These are phyloP conservation scores for Pseudognaphalium luteoalbum DNA, from an alignment of 129 eudicot genomes.

Conservation along the genomic window DNA sequence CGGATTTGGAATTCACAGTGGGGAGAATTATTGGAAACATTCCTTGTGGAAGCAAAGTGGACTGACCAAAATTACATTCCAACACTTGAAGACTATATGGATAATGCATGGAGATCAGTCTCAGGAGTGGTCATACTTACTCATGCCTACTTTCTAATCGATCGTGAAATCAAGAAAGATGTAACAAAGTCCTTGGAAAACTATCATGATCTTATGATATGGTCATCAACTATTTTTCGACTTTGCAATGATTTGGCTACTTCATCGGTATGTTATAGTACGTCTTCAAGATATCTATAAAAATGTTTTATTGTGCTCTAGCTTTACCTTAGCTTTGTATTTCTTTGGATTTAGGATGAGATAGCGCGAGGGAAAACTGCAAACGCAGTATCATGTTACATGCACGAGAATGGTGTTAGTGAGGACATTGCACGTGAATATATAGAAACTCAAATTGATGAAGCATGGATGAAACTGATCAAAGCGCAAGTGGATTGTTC, in stretches of 20 bases:
- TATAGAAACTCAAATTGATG: neutral
- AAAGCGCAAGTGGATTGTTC: neutral
- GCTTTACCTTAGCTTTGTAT: neutral
- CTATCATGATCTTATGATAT: constrained; percentile 30
- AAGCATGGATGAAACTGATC: neutral
- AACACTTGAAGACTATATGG: constrained; percentile 16
- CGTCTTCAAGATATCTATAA: neutral
- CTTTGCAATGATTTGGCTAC: constrained; percentile 38
- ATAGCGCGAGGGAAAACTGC: neutral
- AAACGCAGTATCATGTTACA: constrained; percentile 8
- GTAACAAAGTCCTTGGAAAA: constrained; percentile 1
- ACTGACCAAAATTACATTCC: constrained; percentile 5
- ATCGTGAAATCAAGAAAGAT: constrained; percentile 10
- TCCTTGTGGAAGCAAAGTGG: constrained; percentile 42
- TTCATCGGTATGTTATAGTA: constrained; percentile 18
- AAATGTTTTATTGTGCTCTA: neutral
- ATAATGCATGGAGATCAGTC: constrained; percentile 20
- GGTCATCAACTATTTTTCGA: constrained; percentile 45
- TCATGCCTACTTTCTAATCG: constrained; percentile 17
- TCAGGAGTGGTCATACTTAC: constrained; percentile 27
- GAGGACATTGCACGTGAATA: neutral
- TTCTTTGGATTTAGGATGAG: neutral
- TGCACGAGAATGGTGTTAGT: neutral
- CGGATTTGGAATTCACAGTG: neutral
- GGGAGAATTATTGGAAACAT: constrained; percentile 28